Evolutionary conservation across 2,329 filamentous ascomycete species (phyloP), one percentile per base, ranked within the genome.

Genomic region (Fonsecaea multimorphosa): DNA sequence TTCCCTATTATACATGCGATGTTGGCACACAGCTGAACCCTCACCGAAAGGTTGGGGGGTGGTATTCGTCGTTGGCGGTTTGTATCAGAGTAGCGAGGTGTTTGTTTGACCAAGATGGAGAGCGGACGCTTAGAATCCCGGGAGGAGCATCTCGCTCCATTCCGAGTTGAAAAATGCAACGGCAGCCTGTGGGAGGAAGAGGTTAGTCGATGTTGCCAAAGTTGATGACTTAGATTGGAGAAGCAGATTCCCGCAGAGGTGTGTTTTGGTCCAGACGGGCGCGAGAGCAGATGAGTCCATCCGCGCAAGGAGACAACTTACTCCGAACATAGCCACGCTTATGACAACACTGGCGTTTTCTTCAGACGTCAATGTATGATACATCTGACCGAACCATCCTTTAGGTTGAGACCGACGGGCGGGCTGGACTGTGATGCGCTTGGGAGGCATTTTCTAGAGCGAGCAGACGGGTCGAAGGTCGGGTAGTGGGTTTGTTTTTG

Each of bases 331-430:
- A 69, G 86, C 82, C 71, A 91, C 79, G 75, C 88, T 90, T 73
- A 86, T 84, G 66, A 91, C 88, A 63, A 91, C 85, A 63, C 87
- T 85, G 56, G 87, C 84, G 78, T 91, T 91, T 75, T 91, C 89
- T 36, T 88, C 78, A 31, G 85, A 85, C 62, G 87, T 90, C 74
- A 91, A 74, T 70, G 86, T 81, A 67, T 85, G 82, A 78, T 90
- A 91, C 70, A 85, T 82, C 64, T 81, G 82, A 72, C 80, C 81
- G 70, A 90, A 71, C 77, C 86, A 83, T 69, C 88, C 84, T 73
- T 82, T 83, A 61, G 80, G 75, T 71, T 76, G 75, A 64, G 74
- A 76, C 57, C 76, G 74, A 58, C 72, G 71, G 57, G 79, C 78
- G 72, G 79, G 79, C 71, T 86, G 83, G 72, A 86, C 81, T 66